A percentile compares a stretch with the other conserved stretches of the same genome.
These are phyloP conservation scores for Flammula alnicola DNA, from an alignment of 1,284 basidiomycete species.

Conservation along the genomic window DNA sequence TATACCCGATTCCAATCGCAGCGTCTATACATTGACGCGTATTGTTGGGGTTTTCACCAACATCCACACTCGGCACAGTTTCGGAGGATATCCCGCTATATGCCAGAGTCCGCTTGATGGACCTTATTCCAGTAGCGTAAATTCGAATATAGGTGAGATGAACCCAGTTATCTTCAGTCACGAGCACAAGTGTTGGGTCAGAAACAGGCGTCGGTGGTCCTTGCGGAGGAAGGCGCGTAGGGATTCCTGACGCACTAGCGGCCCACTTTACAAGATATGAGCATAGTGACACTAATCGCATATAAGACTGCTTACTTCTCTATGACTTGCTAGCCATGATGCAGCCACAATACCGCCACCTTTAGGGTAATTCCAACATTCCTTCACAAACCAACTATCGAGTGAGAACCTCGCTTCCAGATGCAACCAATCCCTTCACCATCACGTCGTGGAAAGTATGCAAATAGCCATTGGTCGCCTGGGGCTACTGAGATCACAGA, in stretches of 20 bases:
- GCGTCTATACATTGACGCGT: slow-evolving; percentile 54
- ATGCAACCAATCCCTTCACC: slow-evolving; percentile 64
- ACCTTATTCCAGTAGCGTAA: slow-evolving; percentile 43
- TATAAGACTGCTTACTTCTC: slow-evolving; percentile 53
- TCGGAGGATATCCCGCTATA: slow-evolving; percentile 40
- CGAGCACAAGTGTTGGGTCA: slow-evolving; percentile 54
- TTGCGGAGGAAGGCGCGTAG: slow-evolving; percentile 52
- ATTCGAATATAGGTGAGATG: slow-evolving; percentile 54
- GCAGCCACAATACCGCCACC: slow-evolving; percentile 63
- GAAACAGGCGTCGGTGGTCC: slow-evolving; percentile 58
- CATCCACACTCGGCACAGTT: slow-evolving; percentile 38
- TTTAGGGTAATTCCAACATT: slow-evolving; percentile 57
- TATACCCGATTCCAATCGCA: slow-evolving; percentile 66
- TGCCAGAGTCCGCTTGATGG: slow-evolving; percentile 53
- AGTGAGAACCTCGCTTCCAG: slow-evolving; percentile 62
- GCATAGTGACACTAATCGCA: slow-evolving; percentile 6
- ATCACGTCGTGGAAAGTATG: slow-evolving; percentile 68
- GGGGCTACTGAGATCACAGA: slow-evolving; percentile 63
- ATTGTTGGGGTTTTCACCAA: slow-evolving; percentile 36
- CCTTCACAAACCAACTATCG: slow-evolving; percentile 65
- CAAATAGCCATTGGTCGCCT: slow-evolving; percentile 68
- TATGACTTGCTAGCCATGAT: slow-evolving; percentile 60
- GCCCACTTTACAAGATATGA: slow-evolving; percentile 47
- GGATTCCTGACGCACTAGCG: slow-evolving; percentile 41
- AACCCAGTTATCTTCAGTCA: slow-evolving; percentile 59